These are phyloP conservation scores for Microcera coccophila DNA, from an alignment of 2,329 filamentous ascomycete genomes.

Conservation along the genomic window DNA sequence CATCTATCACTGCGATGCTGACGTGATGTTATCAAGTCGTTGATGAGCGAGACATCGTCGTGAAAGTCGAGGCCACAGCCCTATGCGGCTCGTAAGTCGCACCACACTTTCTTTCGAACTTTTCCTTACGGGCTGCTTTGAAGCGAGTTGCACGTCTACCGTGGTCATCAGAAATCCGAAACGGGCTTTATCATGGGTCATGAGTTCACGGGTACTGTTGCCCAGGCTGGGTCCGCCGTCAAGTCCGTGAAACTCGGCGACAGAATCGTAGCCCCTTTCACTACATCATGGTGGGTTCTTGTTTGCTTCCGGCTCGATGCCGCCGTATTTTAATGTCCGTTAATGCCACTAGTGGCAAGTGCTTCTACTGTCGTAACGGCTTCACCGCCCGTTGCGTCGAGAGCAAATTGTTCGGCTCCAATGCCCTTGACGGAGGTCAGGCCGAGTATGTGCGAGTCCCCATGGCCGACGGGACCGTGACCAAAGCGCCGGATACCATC, in stretches of 20 bases:
- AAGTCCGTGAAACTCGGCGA: conserved; percentile 69
- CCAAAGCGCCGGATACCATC: conserved; percentile 64
- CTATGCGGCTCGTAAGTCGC: conserved; percentile 75
- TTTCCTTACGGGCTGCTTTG: background rate
- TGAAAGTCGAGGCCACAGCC: conserved; percentile 78
- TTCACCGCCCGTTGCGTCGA: conserved; percentile 74
- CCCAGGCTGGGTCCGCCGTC: conserved; percentile 64
- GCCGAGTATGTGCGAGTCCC: conserved; percentile 81
- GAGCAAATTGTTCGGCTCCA: conserved; percentile 65
- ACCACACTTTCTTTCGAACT: background rate
- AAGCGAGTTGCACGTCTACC: conserved; percentile 82
- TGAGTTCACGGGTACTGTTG: conserved; percentile 77
- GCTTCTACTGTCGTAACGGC: conserved; percentile 79
- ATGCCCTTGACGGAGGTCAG: conserved; percentile 69
- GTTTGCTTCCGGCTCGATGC: background rate
- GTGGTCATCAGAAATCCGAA: conserved; percentile 69
- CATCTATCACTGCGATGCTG: background rate
- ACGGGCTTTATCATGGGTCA: conserved; percentile 71
- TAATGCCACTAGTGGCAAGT: conserved; percentile 44
- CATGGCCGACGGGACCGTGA: conserved; percentile 73
- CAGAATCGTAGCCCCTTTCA: conserved; percentile 79
- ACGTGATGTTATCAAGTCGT: conserved; percentile 46
- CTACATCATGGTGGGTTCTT: conserved; percentile 64
- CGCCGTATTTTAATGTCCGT: background rate
- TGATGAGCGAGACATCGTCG: conserved; percentile 69